These are phyloP conservation scores for Fusarium circinatum DNA, from an alignment of 2,329 filamentous ascomycete species.

Conservation along the genomic window DNA sequence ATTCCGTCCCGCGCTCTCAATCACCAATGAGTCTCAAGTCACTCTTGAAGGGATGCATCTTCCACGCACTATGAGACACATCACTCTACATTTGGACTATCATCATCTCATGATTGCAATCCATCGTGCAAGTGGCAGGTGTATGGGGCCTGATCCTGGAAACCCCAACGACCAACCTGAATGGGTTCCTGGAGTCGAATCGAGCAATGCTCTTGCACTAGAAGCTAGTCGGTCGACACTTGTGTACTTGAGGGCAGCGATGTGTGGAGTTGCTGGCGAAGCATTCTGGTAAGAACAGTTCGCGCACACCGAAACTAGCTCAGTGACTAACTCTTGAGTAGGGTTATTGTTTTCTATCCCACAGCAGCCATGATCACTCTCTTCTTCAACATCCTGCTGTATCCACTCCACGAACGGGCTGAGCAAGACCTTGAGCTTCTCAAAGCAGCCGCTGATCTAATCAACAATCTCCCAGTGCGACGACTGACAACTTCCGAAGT, in stretches of 20 bases:
- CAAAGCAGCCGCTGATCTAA: conserved; percentile 53
- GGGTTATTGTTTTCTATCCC: conserved; percentile 67
- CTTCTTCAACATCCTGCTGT: conserved; percentile 64
- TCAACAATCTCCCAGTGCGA: conserved; percentile 52
- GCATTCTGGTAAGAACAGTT: conserved; percentile 59
- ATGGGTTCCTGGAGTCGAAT: conserved; percentile 58
- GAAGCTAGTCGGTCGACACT: conserved; percentile 67
- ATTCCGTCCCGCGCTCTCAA: conserved; percentile 60
- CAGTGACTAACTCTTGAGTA: conserved; percentile 34
- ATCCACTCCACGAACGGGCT: conserved; percentile 57
- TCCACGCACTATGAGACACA: conserved; percentile 57
- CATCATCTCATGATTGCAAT: conserved; percentile 65
- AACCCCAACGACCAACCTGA: conserved; percentile 36
- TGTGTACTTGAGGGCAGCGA: conserved; percentile 57
- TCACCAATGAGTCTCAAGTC: conserved; percentile 41
- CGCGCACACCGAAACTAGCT: accelerated
- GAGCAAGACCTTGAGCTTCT: conserved; percentile 59
- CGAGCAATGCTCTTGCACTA: conserved; percentile 63
- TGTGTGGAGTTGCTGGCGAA: conserved; percentile 55
- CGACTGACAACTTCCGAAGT: conserved; percentile 49
- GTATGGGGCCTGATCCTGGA: conserved; percentile 38
- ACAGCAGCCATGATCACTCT: conserved; percentile 63
- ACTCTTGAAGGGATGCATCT: conserved; percentile 40
- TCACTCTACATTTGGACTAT: conserved; percentile 64
- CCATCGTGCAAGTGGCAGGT: conserved; percentile 64